Evolutionary conservation across 371 early-diverging fungal genomes (phyloP), one percentile per base, ranked within the genome.

Genomic region (Rhizopus arrhizus): DNA sequence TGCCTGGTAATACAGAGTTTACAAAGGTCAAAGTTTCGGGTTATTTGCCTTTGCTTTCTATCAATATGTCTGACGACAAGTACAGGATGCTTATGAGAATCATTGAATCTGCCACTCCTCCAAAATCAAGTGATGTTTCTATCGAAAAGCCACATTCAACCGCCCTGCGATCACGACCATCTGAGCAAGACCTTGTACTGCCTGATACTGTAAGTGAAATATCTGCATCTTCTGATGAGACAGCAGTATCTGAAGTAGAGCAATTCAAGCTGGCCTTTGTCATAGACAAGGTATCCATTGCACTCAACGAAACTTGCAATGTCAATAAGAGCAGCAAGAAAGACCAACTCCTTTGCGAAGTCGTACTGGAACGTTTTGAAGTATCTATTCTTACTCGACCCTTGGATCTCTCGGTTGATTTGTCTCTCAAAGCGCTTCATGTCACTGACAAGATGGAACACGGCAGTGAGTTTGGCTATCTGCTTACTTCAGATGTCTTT

Each of bases 1-100:
- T 95, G 2, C 89, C 89, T 13, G 85, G 90, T 51, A 67, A 80
- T 13, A 64, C 83, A 35, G 77, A 89, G 15, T 83, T 88, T 64
- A 73, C 93, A 13, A 80, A 83, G 41, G 74, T 89, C 42, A 86
- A 88, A 41, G 67, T 95, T 3, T 78, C 85, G 35, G 94, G 91
- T 8, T 77, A 84, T 9, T 61, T 95, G 41, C 92, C 94, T 0
- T 63, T 87, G 6, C 61, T 94, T 11, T 86, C 91, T 40, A 67
- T 94, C 48, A 91, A 87, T 62, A 69, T 95, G 33, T 92, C 94
- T 0, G 90, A 94, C 59, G 77, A 79, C 54, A 94, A 94, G 68
- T 93, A 94, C 84, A 88, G 85, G 62, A 81, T 83, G 3, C 65
- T 92, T 34, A 93, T 92, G 93, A 71, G 67, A 8, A 83, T 91